Evolutionary conservation across 768 basidiomycete species (phyloP).

Genomic region (Strobilomyces echinocephalus): DNA sequence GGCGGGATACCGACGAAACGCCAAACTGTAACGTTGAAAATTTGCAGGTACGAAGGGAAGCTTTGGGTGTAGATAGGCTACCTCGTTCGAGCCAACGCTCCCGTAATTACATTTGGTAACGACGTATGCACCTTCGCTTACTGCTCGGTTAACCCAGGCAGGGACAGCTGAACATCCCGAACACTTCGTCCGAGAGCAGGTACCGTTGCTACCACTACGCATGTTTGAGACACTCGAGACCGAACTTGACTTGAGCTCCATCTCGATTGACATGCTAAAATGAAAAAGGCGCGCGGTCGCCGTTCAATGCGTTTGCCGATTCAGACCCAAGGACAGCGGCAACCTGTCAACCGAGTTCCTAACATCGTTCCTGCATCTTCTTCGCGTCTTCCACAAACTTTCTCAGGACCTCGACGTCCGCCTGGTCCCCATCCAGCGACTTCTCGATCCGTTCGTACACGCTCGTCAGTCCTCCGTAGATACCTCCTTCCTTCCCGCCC

Average conservation of each 20-base stretch:
- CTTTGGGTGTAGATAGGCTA: conserved; percentile 21
- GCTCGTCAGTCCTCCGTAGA: conserved; percentile 45
- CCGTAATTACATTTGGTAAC: conserved; percentile 28
- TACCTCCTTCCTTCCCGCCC: conserved; percentile 39
- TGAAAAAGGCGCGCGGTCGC: conserved; percentile 21
- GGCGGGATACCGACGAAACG: conserved; percentile 8
- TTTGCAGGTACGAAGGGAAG: conserved; percentile 21
- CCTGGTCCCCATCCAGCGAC: conserved; percentile 35
- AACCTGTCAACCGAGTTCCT: conserved; percentile 14
- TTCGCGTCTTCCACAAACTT: conserved; percentile 46
- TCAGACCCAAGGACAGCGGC: neutral
- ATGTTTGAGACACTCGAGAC: conserved; percentile 1
- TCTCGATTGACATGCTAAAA: conserved; percentile 19
- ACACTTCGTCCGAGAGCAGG: no score
- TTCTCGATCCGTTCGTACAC: conserved; percentile 42
- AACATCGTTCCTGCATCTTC: conserved; percentile 9
- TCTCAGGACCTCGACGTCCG: conserved; percentile 38
- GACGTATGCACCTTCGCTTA: conserved; percentile 13
- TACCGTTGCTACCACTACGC: neutral
- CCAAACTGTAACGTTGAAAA: conserved; percentile 22
- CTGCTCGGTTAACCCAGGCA: conserved; percentile 8
- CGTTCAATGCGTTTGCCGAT: conserved; percentile 10
- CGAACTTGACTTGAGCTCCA: neutral
- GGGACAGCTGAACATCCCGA: neutral
- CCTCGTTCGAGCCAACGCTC: conserved; percentile 5